Evolutionary conservation across 148 eudicot genomes (phyloP).

Genomic region (Rhododendron ferrugineum): DNA sequence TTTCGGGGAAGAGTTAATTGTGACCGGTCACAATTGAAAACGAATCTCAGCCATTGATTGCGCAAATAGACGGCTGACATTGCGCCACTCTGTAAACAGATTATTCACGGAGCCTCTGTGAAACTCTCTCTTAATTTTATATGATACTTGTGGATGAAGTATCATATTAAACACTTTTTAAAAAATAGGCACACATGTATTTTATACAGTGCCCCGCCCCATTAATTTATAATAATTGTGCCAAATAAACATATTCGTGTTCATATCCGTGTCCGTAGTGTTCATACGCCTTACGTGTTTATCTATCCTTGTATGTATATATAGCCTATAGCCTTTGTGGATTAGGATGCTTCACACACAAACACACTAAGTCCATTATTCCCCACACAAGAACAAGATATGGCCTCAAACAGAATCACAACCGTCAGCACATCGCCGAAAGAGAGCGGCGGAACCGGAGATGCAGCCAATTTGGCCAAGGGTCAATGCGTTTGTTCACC

Average conservation of each 20-base stretch:
- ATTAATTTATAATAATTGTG: not conserved
- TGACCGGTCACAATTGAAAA: too few relatives aligned
- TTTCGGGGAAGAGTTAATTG: too few relatives aligned
- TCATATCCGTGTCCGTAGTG: too few relatives aligned
- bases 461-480: slow-evolving; percentile 16
- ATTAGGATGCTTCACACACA: not conserved
- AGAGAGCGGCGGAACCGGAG: slow-evolving; percentile 8
- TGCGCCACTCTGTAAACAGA: too few relatives aligned
- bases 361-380: not conserved
- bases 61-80: too few relatives aligned
- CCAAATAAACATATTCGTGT: not conserved
- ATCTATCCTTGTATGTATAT: not conserved
- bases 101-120: too few relatives aligned
- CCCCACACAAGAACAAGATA: not conserved
- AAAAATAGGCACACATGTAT: not conserved
- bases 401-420: slow-evolving; percentile 5
- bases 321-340: not conserved
- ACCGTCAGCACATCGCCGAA: slow-evolving; percentile 10
- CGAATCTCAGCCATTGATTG: too few relatives aligned
- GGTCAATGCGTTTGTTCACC: slow-evolving; percentile 74
- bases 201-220: not conserved
- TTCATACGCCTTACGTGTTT: not conserved
- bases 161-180: not conserved
- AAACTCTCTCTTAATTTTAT: too few relatives aligned
- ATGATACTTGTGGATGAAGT: not conserved